Conservation (phyloP, 2,329 filamentous ascomycete species). For the Keithomyces neogunnii region DNA sequence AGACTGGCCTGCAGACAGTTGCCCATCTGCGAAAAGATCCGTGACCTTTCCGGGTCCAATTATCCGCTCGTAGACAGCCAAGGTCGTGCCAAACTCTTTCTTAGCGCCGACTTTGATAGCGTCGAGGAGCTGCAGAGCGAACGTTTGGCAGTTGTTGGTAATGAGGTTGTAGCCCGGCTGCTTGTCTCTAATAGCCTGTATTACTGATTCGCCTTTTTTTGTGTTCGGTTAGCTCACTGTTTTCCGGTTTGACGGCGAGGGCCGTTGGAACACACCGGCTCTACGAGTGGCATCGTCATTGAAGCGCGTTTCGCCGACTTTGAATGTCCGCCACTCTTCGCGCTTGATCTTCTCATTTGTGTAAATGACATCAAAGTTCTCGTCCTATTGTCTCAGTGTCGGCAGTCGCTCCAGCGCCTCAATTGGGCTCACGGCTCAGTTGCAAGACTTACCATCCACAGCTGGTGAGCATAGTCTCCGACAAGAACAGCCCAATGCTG, state of each 20-base stretch:
- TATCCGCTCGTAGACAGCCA: slow-evolving; percentile 43
- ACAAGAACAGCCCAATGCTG: slow-evolving; percentile 54
- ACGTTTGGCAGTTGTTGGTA: slow-evolving; percentile 53
- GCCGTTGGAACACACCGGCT: slow-evolving; percentile 28
- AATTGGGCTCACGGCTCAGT: no score
- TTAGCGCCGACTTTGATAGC: slow-evolving; percentile 42
- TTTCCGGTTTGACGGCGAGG: neutral
- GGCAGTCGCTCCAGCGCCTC: neutral
- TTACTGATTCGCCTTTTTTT: slow-evolving; percentile 39
- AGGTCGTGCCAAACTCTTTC: slow-evolving; percentile 43
- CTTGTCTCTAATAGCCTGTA: slow-evolving; percentile 39
- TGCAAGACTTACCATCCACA: slow-evolving; percentile 44
- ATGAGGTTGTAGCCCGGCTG: slow-evolving; percentile 48
- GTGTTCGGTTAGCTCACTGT: neutral
- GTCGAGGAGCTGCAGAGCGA: slow-evolving; percentile 42
- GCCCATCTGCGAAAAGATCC: slow-evolving; percentile 35
- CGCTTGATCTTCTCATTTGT: slow-evolving; percentile 38
- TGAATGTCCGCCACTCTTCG: slow-evolving; percentile 41
- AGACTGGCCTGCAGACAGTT: slow-evolving; percentile 16
- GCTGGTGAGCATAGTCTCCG: slow-evolving; percentile 44
- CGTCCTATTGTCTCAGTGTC: slow-evolving; percentile 30
- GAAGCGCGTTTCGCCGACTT: slow-evolving; percentile 43
- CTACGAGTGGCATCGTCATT: slow-evolving; percentile 44
- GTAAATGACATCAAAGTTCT: slow-evolving; percentile 48
- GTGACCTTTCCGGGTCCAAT: slow-evolving; percentile 40